Conservation (phyloP, 129 eudicot species). For the Pseudognaphalium luteoalbum region DNA sequence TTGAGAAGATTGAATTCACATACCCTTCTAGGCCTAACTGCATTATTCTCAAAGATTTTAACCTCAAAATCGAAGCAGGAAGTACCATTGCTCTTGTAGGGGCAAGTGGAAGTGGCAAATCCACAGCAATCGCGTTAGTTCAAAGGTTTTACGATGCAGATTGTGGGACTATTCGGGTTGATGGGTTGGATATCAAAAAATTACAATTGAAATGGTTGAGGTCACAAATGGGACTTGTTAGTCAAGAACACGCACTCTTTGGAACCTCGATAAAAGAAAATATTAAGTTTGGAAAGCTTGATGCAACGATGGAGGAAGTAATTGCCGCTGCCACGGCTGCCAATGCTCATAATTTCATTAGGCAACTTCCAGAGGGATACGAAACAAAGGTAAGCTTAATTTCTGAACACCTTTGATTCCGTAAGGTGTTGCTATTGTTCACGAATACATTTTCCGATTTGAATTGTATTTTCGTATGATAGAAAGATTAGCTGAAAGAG, state of each 20-base stretch:
- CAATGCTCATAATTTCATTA: slow-evolving; percentile 85
- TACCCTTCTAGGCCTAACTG: slow-evolving; percentile 86
- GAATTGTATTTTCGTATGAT: background rate
- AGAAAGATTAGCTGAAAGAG: background rate
- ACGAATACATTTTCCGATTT: background rate
- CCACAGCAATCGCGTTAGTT: slow-evolving; percentile 80
- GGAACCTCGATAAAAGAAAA: slow-evolving; percentile 90
- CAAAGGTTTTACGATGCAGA: slow-evolving; percentile 75
- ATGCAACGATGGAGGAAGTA: slow-evolving; percentile 89
- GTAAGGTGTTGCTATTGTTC: background rate
- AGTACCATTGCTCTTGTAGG: slow-evolving; percentile 89
- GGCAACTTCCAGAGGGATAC: slow-evolving; percentile 88
- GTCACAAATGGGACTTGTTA: slow-evolving; percentile 84
- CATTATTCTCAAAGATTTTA: slow-evolving; percentile 65
- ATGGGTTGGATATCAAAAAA: slow-evolving; percentile 67
- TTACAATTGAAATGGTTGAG: slow-evolving; percentile 83
- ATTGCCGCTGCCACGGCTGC: slow-evolving; percentile 86
- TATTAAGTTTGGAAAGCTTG: slow-evolving; percentile 82
- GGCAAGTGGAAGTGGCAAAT: slow-evolving; percentile 95
- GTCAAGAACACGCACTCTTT: slow-evolving; percentile 92
- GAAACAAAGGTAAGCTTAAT: slow-evolving; percentile 70
- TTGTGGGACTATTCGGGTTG: slow-evolving; percentile 60
- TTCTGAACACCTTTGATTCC: background rate
- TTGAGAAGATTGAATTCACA: slow-evolving; percentile 60
- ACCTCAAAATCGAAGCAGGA: slow-evolving; percentile 75